Conservation (phyloP, 768 basidiomycete genomes). For the Favolaschia claudopus region DNA sequence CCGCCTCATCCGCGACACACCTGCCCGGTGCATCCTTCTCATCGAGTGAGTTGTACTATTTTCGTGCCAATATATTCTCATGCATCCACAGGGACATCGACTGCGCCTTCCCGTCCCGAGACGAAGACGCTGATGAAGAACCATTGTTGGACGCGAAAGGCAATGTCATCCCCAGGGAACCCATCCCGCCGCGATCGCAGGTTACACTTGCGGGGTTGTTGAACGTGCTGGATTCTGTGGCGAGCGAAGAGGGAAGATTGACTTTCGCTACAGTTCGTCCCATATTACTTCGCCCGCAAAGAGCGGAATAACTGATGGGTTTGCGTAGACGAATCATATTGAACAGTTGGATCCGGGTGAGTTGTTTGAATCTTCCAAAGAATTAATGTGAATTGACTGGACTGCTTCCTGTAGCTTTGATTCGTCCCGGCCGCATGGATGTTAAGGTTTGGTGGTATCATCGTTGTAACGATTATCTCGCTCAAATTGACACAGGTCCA, state of each 20-base stretch:
- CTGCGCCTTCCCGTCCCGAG: constrained; percentile 30
- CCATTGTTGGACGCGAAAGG: constrained; percentile 19
- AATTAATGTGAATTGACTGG: background rate
- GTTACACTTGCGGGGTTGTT: constrained; percentile 43
- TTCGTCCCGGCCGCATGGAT: constrained; percentile 42
- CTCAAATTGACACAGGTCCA: constrained; percentile 12
- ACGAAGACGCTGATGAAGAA: constrained; percentile 33
- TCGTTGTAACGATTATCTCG: background rate
- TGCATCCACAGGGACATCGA: constrained; percentile 37
- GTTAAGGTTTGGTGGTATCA: constrained; percentile 26
- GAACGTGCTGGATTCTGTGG: constrained; percentile 43
- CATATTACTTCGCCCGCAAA: background rate
- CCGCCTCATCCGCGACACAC: constrained; percentile 32
- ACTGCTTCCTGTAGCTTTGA: constrained; percentile 28
- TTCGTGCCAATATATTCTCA: background rate
- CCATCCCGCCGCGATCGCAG: constrained; percentile 20
- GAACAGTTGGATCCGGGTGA: constrained; percentile 39
- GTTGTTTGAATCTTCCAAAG: background rate
- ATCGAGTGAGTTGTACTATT: constrained; percentile 33
- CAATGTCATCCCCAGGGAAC: constrained; percentile 11
- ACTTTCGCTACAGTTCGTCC: constrained; percentile 41
- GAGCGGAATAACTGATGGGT: background rate
- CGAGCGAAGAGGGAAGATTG: constrained; percentile 41
- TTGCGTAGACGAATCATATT: constrained; percentile 34
- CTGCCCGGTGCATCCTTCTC: constrained; percentile 29